Evolutionary conservation across 129 eudicot genomes (phyloP), one percentile per base, ranked within the genome.

Genomic region (Escallonia rubra): DNA sequence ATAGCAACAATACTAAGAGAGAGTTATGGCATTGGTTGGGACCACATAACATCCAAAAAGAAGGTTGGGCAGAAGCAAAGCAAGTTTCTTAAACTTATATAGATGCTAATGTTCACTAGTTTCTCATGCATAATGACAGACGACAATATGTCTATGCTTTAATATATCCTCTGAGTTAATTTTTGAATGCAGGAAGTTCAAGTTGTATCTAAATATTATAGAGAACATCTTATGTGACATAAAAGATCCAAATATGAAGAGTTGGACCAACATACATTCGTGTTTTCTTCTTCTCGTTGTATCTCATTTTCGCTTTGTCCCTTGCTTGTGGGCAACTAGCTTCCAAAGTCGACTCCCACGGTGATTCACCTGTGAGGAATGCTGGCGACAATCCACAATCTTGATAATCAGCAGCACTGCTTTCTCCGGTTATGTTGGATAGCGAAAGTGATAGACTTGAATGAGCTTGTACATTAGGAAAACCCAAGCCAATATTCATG

Each of bases 271-370:
- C 78, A 6, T 83, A 83, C 88, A 65, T 85, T 72, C 96, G 68
- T 43, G 89, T 85, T 80, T 85, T 85, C 85, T 88, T 88, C 70
- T 88, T 85, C 63, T 82, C 96, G 3, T 85, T 79, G 81, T 85
- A 88, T 81, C 91, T 85, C 91, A 85, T 88, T 83, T 85, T 88
- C 4, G 96, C 96, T 78, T 88, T 80, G 55, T 85, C 88, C 75
- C 96, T 80, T 64, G 86, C 86, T 72, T 79, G 96, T 16, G 88
- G 96, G 70, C 74, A 41, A 70, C 82, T 69, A 14, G 80, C 57
- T 47, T 85, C 88, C 16, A 82, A 68, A 53, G 58, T 80, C 3
- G 91, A 74, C 15, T 88, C 96, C 91, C 88, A 82, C 13, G 82
- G 75, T 16, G 88, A 79, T 47, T 88, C 88, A 8, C 83, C 80